phyloP scores from a whole-genome alignment of 345 rosid species.

The Populus simonii region DNA sequence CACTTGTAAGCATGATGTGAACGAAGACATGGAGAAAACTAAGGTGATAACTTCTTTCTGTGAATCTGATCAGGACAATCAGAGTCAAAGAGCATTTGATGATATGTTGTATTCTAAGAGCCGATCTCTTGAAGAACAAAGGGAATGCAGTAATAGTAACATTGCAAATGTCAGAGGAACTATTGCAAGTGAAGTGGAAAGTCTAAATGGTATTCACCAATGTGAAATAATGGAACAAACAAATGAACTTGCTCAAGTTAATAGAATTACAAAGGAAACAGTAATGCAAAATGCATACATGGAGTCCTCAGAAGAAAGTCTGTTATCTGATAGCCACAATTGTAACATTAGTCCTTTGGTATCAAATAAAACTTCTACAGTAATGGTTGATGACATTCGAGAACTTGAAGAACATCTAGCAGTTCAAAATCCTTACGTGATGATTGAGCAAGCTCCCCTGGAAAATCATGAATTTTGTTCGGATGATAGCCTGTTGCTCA shows the following conservation, averaged over 20 bases:
- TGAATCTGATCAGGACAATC: conserved; percentile 28
- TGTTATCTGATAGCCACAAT: conserved; percentile 11
- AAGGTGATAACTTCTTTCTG: conserved; percentile 16
- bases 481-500: conserved; percentile 19
- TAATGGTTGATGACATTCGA: conserved; percentile 23
- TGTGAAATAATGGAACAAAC: conserved; percentile 23
- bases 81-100: conserved; percentile 20
- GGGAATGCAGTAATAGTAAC: conserved; percentile 17
- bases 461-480: conserved; percentile 7
- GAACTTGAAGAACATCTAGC: conserved; percentile 25
- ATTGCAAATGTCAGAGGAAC: conserved; percentile 8
- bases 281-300: conserved; percentile 7
- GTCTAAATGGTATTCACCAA: conserved; percentile 15
- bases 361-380: conserved; percentile 21
- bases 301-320: conserved; percentile 13
- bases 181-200: conserved; percentile 18
- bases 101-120: conserved; percentile 16
- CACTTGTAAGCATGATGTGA: conserved; percentile 8
- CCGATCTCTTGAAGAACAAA: conserved; percentile 15
- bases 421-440: conserved; percentile 24
- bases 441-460: conserved; percentile 24
- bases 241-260: conserved; percentile 21
- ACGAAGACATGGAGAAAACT: conserved; percentile 22
- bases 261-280: conserved; percentile 1
- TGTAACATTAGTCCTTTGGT: conserved; percentile 5